A percentile compares a stretch with the other conserved stretches of the same genome.
These are phyloP conservation scores for Fusarium floridanum DNA, from an alignment of 2,329 filamentous ascomycete species.

Conservation along the genomic window DNA sequence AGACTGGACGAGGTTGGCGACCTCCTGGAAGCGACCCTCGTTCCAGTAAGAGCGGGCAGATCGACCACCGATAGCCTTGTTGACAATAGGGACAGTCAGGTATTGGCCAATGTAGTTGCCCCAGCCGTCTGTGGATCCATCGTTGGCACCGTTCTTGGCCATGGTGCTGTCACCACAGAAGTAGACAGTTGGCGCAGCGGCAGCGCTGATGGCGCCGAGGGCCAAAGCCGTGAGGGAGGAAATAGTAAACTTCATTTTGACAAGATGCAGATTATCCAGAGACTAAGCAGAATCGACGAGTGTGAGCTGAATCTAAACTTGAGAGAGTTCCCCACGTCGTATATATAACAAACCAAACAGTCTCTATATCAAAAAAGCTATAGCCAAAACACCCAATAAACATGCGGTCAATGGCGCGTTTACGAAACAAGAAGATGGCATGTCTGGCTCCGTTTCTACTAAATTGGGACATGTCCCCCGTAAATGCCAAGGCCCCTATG, in stretches of 20 bases:
- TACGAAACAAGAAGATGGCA: conserved; percentile 18
- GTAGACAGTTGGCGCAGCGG: conserved; percentile 58
- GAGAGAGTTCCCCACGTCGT: neutral
- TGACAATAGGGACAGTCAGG: conserved; percentile 61
- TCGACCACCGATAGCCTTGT: conserved; percentile 75
- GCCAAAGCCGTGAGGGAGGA: conserved; percentile 32
- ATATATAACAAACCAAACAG: conserved; percentile 19
- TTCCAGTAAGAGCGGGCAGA: conserved; percentile 75
- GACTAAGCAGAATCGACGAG: neutral
- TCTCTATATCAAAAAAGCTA: neutral
- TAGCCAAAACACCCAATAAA: neutral
- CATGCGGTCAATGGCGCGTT: conserved; percentile 12
- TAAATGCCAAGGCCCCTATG: neutral
- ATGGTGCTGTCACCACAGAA: conserved; percentile 74
- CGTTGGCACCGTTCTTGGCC: conserved; percentile 61
- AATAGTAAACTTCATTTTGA: conserved; percentile 41
- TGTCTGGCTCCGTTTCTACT: conserved; percentile 28
- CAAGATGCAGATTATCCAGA: neutral
- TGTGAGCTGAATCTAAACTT: neutral
- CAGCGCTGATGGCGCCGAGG: conserved; percentile 30
- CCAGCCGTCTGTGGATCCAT: conserved; percentile 67
- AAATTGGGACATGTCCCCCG: conserved; percentile 17
- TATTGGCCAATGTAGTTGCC: conserved; percentile 70
- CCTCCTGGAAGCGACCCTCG: conserved; percentile 72
- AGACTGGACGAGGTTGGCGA: conserved; percentile 64